Evolutionary conservation across 2,329 filamentous ascomycete genomes (phyloP).

Genomic region (Sordariomycetes sp.): DNA sequence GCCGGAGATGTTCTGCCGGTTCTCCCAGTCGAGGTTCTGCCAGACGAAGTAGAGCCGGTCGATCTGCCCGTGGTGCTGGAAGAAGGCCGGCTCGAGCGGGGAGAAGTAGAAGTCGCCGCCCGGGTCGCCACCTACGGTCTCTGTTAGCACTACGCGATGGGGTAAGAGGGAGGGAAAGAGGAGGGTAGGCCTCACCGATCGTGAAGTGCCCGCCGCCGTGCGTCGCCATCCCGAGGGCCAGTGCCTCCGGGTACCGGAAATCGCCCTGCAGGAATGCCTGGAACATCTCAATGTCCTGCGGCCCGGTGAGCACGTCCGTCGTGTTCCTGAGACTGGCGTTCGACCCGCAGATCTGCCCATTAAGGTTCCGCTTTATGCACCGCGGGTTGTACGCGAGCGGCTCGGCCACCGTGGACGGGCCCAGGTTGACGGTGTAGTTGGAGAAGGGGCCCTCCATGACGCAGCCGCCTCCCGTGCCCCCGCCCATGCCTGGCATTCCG

Average conservation of each 20-base stretch:
- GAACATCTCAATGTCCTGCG: conserved; percentile 22
- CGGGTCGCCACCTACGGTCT: conserved; percentile 3
- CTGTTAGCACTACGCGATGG: background rate
- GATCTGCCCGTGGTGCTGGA: conserved; percentile 24
- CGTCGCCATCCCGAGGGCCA: conserved; percentile 16
- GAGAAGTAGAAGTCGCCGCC: conserved; percentile 23
- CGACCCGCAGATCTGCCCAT: conserved; percentile 16
- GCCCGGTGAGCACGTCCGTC: conserved; percentile 22
- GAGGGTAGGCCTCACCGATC: conserved; percentile 19
- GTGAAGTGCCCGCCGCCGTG: conserved; percentile 28
- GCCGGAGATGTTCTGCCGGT: conserved; percentile 24
- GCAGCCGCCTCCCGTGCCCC: conserved; percentile 39
- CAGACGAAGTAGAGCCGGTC: conserved; percentile 37
- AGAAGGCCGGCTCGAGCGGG: conserved; percentile 25
- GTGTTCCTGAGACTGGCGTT: conserved; percentile 18
- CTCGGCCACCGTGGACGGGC: conserved; percentile 17
- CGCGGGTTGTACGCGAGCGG: conserved; percentile 29
- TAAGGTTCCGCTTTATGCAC: conserved; percentile 27
- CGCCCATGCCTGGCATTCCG: conserved; percentile 6
- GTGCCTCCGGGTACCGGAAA: conserved; percentile 12
- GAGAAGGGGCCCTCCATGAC: conserved; percentile 32
- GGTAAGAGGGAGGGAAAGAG: background rate
- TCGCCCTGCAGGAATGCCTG: conserved; percentile 24
- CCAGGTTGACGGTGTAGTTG: conserved; percentile 23
- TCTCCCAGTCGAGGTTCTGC: conserved; percentile 31